Conservation (phyloP, 169 alveolate species). For the Eimeria falciformis region DNA sequence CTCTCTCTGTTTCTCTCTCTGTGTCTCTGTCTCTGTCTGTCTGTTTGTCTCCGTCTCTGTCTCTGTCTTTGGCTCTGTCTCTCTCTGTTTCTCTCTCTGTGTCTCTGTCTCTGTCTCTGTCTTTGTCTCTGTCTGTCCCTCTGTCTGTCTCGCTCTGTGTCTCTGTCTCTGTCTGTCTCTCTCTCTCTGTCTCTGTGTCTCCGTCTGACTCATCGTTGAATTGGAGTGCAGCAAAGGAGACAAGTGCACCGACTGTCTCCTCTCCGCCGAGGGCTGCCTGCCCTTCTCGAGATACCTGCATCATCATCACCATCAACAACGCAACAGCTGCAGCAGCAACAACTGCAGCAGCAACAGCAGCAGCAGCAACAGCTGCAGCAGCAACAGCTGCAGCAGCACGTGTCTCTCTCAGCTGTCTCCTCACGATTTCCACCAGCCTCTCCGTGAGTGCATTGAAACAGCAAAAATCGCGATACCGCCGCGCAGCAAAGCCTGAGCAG, state of each 20-base stretch:
- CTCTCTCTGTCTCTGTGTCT: too few species aligned
- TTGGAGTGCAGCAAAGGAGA: neutral
- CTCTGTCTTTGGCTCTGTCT: too few species aligned
- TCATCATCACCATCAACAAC: neutral
- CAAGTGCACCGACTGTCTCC: neutral
- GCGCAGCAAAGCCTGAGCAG: constrained; percentile 1
- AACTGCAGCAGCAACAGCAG: neutral
- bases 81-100: too few species aligned
- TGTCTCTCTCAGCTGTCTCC: too few species aligned
- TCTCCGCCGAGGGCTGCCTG: neutral
- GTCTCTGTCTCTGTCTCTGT: too few species aligned
- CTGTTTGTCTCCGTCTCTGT: too few species aligned
- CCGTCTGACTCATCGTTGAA: neutral
- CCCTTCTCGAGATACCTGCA: neutral
- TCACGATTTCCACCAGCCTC: neutral
- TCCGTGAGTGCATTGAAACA: constrained; percentile 3
- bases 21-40: too few species aligned
- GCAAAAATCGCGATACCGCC: constrained; percentile 8
- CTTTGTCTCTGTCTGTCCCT: too few species aligned
- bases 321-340: neutral
- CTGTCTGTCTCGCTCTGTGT: neutral
- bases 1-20: too few species aligned
- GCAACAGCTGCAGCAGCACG: neutral
- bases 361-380: neutral
- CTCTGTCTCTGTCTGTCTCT: too few species aligned